These are phyloP conservation scores for Mycena epipterygia DNA, from an alignment of 768 basidiomycete species.

Conservation along the genomic window DNA sequence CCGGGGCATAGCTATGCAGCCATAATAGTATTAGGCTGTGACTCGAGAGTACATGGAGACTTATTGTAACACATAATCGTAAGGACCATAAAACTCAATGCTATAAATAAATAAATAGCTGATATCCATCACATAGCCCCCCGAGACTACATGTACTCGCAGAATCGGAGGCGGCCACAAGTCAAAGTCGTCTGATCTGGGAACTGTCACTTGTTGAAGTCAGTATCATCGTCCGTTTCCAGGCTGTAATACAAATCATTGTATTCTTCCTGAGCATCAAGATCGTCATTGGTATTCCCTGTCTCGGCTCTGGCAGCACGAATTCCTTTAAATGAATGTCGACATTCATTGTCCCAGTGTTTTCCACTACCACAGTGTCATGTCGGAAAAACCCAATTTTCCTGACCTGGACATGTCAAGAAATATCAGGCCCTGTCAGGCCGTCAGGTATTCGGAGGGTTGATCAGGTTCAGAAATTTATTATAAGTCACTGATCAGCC, in stretches of 20 bases:
- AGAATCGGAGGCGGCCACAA: slow-evolving; percentile 26
- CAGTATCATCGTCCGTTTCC: slow-evolving; percentile 21
- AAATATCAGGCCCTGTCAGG: no score
- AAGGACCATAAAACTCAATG: no score
- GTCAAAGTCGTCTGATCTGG: slow-evolving; percentile 44
- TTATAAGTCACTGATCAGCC: neutral
- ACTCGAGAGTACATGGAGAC: no score
- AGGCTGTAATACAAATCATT: slow-evolving; percentile 39
- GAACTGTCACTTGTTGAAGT: no score
- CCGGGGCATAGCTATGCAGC: no score
- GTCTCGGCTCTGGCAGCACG: slow-evolving; percentile 38
- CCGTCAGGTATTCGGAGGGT: no score
- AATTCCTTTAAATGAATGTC: neutral
- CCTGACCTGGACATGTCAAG: no score
- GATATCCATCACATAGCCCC: slow-evolving; percentile 7
- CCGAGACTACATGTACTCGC: neutral
- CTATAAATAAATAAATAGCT: no score
- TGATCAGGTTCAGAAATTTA: neutral
- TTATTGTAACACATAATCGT: no score
- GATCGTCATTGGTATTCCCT: slow-evolving; percentile 23
- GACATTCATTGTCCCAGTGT: slow-evolving; percentile 28
- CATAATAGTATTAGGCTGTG: no score
- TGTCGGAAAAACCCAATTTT: no score
- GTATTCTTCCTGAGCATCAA: slow-evolving; percentile 42
- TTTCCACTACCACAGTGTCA: neutral